Percentiles rank a stretch among this genome's conserved stretches.
Conservation (phyloP, 805 yeast species). For the Wickerhamiella galacta region DNA sequence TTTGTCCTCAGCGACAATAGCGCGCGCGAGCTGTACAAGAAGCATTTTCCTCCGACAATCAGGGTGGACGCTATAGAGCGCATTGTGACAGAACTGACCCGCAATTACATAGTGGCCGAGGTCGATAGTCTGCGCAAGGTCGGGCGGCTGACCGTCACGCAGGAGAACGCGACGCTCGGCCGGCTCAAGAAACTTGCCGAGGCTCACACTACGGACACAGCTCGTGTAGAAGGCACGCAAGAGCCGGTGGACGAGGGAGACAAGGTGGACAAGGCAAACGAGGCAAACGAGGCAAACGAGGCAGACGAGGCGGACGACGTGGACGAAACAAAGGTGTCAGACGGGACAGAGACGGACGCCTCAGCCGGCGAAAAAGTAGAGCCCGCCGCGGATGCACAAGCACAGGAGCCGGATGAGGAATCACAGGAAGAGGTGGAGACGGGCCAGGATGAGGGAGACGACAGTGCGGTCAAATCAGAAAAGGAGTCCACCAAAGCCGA, state of each 20-base stretch:
- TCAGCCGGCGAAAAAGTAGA: conserved; percentile 1
- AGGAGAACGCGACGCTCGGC: too few relatives aligned
- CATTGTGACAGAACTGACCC: too few relatives aligned
- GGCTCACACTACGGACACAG: too few relatives aligned
- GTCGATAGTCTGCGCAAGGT: too few relatives aligned
- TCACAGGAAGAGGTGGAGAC: conserved; percentile 2
- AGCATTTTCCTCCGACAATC: too few relatives aligned
- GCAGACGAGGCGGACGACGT: conserved; percentile 3
- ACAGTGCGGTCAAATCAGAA: too few relatives aligned
- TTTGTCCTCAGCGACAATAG: too few relatives aligned
- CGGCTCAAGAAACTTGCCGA: too few relatives aligned
- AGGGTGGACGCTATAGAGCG: too few relatives aligned
- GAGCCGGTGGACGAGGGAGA: not conserved
- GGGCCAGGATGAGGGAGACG: not conserved
- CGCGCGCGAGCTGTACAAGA: too few relatives aligned
- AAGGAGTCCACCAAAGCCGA: not conserved
- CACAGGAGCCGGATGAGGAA: not conserved
- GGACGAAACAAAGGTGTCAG: conserved; percentile 4
- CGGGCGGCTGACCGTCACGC: too few relatives aligned
- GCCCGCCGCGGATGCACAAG: conserved; percentile 1
- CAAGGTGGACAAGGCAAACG: not conserved
- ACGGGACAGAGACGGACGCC: conserved; percentile 2
- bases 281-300: conserved; percentile 2
- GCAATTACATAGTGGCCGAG: too few relatives aligned
- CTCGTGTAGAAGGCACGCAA: not conserved